Evolutionary conservation across 2,329 filamentous ascomycete genomes (phyloP), one percentile per base, ranked within the genome.

Genomic region (Xylariaceae sp.): DNA sequence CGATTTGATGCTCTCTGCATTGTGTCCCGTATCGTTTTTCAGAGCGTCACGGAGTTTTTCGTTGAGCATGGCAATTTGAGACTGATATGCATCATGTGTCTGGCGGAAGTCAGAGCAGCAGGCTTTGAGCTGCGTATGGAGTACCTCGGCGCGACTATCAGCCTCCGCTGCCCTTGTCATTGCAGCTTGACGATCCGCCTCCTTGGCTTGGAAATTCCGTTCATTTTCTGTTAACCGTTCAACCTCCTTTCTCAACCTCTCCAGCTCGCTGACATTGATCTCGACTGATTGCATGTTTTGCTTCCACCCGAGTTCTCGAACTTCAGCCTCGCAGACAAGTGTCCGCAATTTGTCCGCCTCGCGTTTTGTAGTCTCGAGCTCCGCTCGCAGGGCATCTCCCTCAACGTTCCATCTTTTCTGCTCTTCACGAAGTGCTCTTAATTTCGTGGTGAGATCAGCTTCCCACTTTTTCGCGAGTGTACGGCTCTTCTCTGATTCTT

Each of bases 391-490:
- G 7, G 74, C 71, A 21, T 83, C 81, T 43, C 84, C 79, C 59
- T 89, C 85, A 0, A 72, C 72, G 21, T 78, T 81, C 78, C 83
- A 88, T 59, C 79, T 81, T 72, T 87, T 90, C 59, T 87, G 85
- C 56, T 91, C 88, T 56, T 91, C 89, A 48, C 86, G 82, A 41
- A 91, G 78, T 2, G 77, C 75, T 60, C 84, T 82, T 43, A 92
- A 75, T 71, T 89, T 91, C 50, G 79, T 79, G 47, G 82, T 84
- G 29, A 92, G 77, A 63, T 91, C 87, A 1, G 80, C 83, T 67
- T 93, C 90, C 83, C 89, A 90, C 69, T 90, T 93, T 74, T 90
- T 90, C 1, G 88, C 83, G 64, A 92, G 82, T 40, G 82, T 85
- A 32, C 89, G 85, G 44, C 88, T 87, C 64, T 86, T 88, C 57